Conservation (phyloP, 495 filamentous ascomycete species). For the Elasticomyces elasticus region DNA sequence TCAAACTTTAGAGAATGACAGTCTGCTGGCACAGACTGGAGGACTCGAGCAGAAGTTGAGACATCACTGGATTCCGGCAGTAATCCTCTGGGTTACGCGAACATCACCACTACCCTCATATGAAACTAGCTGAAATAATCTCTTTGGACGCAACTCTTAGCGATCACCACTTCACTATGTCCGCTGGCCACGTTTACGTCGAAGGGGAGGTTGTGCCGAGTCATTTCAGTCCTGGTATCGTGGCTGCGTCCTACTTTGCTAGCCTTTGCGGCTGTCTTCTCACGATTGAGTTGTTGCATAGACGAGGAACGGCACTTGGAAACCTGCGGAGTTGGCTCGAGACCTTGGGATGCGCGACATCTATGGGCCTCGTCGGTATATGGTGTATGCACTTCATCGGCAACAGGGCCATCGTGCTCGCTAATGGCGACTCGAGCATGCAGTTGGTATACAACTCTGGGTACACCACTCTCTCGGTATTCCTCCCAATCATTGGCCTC, state of each 20-base stretch:
- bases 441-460: slow-evolving; percentile 65
- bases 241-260: slow-evolving; percentile 67
- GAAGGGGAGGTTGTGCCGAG: slow-evolving; percentile 32
- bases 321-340: slow-evolving; percentile 42
- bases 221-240: slow-evolving; percentile 50
- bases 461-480: slow-evolving; percentile 69
- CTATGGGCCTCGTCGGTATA: slow-evolving; percentile 77
- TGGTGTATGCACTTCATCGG: slow-evolving; percentile 83
- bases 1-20: no score
- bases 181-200: not conserved
- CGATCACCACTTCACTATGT: not conserved
- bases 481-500: slow-evolving; percentile 68
- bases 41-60: not conserved
- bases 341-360: slow-evolving; percentile 56
- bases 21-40: not conserved
- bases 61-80: not conserved
- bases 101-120: not conserved
- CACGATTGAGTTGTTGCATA: slow-evolving; percentile 72
- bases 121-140: no score
- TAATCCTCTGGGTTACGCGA: not conserved
- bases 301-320: slow-evolving; percentile 39
- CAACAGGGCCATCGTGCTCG: slow-evolving; percentile 67
- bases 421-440: slow-evolving; percentile 45
- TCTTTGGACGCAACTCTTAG: no score
- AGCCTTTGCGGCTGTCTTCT: slow-evolving; percentile 67